Conservation (phyloP, 495 filamentous ascomycete genomes). For the Podospora conica region DNA sequence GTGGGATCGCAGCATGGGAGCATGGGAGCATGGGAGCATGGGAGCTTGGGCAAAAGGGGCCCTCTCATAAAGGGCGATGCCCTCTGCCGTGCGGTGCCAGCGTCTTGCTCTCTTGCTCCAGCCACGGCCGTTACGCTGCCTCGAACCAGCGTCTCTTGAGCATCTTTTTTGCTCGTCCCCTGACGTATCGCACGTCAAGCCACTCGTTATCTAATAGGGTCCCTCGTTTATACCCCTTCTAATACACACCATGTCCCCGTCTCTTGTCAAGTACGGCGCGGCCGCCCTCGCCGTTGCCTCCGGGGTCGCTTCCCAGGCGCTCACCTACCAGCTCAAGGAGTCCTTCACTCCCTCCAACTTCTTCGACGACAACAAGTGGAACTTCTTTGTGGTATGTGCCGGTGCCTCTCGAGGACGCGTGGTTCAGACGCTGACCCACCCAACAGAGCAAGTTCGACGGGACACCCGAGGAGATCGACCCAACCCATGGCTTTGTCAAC, state of each 20-base stretch:
- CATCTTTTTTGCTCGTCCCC: conserved; percentile 36
- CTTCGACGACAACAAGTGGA: conserved; percentile 45
- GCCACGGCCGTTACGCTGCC: conserved; percentile 15
- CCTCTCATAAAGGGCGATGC: neutral
- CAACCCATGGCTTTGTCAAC: conserved; percentile 60
- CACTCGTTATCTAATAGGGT: conserved; percentile 34
- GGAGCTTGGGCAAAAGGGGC: neutral
- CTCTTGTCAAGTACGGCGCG: conserved; percentile 35
- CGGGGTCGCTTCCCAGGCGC: conserved; percentile 21
- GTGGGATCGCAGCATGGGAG: neutral
- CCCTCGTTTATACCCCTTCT: conserved; percentile 13
- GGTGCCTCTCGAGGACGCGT: neutral
- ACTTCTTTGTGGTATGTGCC: conserved; percentile 39
- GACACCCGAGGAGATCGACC: conserved; percentile 41
- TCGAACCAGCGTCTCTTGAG: conserved; percentile 24
- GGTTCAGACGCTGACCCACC: neutral
- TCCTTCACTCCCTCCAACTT: conserved; percentile 45
- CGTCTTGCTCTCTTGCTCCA: neutral
- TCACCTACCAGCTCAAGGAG: conserved; percentile 38
- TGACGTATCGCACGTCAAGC: conserved; percentile 46
- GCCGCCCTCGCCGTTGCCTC: conserved; percentile 31
- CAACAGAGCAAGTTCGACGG: conserved; percentile 9
- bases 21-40: too few species aligned
- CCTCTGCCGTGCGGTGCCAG: neutral
- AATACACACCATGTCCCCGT: conserved; percentile 38